Base-by-base conservation (phyloP, 441 rosid genomes). In the Arabidopsis lyrata region DNA sequence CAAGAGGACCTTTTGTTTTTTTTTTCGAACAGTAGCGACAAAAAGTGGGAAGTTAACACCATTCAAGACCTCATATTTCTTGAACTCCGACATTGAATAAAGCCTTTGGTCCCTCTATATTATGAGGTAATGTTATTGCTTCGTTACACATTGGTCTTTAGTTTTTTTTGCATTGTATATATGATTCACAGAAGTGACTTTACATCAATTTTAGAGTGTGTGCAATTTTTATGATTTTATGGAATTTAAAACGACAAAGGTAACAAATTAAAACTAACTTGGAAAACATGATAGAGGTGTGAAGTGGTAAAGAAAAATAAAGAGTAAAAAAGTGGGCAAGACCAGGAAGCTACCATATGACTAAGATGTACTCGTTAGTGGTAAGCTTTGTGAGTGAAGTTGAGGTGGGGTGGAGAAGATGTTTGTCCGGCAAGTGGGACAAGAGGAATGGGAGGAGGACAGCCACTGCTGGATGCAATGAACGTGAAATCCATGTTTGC, bases 401-500 rank as follows among this genome's bases (percentile, higher is more conserved):
- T 39, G 49, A 60, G 48, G 34, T 32, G 74, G 63, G 20, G 83
- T 73, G 16, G 83, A 34, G 48, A 77, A 74, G 72, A 90, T 83
- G 71, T 75, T 81, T 58, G 83, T 49, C 16, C 95, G 88, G 75
- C 97, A 92, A 53, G 86, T 87, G 50, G 97, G 97, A 80, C 97
- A 90, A 5, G 96, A 87, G 11, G 73, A 61, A 59, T 80, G 87
- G 4, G 84, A 75, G 65, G 80, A 68, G 61, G 81, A 70, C 47
- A 88, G 52, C 97, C 95, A 90, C 27, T 72, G 58, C 58, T 85
- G 87, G 12, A 90, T 80, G 58, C 96, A 92, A 16, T 55, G 81
- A 22, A 73, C 80, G 47, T 92, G 97, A 78, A 87, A 92, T 1
- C 88, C 95, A 80, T 92, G 97, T 47, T 82, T 83, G 76, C 96